Percentiles rank a stretch among this genome's conserved stretches.
These are phyloP conservation scores for Chalciporus sphaerocephalus DNA, from an alignment of 768 basidiomycete species.

Conservation along the genomic window DNA sequence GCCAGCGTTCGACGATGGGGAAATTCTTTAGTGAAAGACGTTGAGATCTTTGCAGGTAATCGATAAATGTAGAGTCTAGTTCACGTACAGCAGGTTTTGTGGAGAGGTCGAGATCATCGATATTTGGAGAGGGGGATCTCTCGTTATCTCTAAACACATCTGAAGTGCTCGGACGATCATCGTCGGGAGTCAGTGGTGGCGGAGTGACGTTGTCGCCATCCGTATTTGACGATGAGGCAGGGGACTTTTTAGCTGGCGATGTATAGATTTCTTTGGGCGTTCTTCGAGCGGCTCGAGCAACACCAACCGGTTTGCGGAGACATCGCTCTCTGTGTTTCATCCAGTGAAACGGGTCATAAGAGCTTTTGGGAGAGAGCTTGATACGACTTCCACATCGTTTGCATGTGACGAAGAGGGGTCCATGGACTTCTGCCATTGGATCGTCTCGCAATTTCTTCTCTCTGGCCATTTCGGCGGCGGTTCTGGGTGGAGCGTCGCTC, in stretches of 20 bases:
- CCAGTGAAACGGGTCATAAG: slow-evolving; percentile 68
- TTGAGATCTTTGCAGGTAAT: slow-evolving; percentile 26
- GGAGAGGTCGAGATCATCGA: slow-evolving; percentile 17
- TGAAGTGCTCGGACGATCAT: slow-evolving; percentile 22
- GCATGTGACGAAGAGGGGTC: slow-evolving; percentile 51
- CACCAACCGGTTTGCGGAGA: slow-evolving; percentile 40
- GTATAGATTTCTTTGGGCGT: slow-evolving; percentile 20
- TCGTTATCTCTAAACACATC: slow-evolving; percentile 19
- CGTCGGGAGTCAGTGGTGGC: slow-evolving; percentile 36
- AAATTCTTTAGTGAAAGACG: slow-evolving; percentile 21
- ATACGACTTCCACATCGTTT: slow-evolving; percentile 51
- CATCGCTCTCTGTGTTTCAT: slow-evolving; percentile 58
- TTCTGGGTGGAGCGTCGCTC: slow-evolving; percentile 29
- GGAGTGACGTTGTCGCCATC: slow-evolving; percentile 32
- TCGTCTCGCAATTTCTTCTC: slow-evolving; percentile 52
- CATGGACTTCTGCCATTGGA: slow-evolving; percentile 48
- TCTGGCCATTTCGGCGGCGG: slow-evolving; percentile 43
- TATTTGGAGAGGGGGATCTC: slow-evolving; percentile 23
- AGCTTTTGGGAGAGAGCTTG: slow-evolving; percentile 64
- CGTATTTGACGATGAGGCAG: slow-evolving; percentile 27
- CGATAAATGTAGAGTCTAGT: slow-evolving; percentile 20
- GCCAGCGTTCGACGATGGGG: slow-evolving; percentile 28
- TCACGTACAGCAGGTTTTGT: slow-evolving; percentile 23
- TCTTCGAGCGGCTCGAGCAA: slow-evolving; percentile 13
- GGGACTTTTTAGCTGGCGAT: slow-evolving; percentile 21